phyloP scores from a whole-genome alignment of 2,329 filamentous ascomycete species.

The Chalara sp. region DNA sequence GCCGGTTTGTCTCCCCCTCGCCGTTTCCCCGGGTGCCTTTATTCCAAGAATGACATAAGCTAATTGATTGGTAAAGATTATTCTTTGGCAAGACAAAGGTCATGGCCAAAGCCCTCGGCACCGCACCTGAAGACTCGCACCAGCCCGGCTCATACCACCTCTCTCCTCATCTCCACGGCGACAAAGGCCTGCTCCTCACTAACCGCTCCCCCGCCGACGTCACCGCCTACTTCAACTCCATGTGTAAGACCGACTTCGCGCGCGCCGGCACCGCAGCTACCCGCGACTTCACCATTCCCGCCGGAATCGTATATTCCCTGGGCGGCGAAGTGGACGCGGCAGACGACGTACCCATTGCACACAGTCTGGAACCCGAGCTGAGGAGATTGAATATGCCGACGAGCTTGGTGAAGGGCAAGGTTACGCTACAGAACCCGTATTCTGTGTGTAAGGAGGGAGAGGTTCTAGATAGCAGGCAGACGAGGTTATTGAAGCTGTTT shows the following conservation, averaged over 20 bases:
- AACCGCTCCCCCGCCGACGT: constrained; percentile 65
- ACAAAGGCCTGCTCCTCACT: constrained; percentile 87
- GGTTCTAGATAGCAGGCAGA: constrained; percentile 83
- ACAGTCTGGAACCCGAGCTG: constrained; percentile 85
- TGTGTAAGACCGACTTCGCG: constrained; percentile 79
- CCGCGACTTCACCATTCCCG: constrained; percentile 72
- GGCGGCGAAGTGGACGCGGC: constrained; percentile 74
- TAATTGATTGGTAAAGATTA: constrained; percentile 45
- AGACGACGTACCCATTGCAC: constrained; percentile 79
- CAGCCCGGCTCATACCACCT: constrained; percentile 71
- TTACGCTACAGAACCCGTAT: constrained; percentile 54
- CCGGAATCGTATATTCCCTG: constrained; percentile 73
- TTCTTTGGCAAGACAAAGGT: constrained; percentile 99
- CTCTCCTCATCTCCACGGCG: constrained; percentile 64
- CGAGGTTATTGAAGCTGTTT: constrained; percentile 88
- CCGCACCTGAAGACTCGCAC: constrained; percentile 68
- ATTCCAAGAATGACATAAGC: too few species aligned
- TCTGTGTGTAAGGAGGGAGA: constrained; percentile 77
- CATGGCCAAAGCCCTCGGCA: constrained; percentile 91
- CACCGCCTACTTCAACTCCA: constrained; percentile 63
- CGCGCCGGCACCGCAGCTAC: constrained; percentile 74
- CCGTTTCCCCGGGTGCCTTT: too few species aligned
- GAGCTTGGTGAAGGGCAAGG: constrained; percentile 79
- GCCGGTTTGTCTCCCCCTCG: constrained; percentile 51
- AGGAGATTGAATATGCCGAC: constrained; percentile 86